phyloP scores from a whole-genome alignment of 2,329 filamentous ascomycete genomes.

The Colletotrichum navitas region DNA sequence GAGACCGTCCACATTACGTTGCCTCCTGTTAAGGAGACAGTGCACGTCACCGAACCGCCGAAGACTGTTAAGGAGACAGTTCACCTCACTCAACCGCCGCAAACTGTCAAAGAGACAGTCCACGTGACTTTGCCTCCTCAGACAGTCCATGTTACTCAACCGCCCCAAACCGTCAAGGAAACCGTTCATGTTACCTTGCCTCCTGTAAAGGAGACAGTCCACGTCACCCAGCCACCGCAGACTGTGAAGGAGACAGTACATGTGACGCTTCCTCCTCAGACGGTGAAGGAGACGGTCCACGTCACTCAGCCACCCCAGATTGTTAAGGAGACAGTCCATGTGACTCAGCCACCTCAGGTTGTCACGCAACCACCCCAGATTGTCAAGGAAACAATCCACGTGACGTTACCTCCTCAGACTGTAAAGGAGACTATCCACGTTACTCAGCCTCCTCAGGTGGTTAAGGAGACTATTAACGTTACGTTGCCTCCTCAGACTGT shows the following conservation, averaged over 20 bases:
- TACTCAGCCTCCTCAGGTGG: too few relatives aligned
- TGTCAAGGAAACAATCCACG: too few relatives aligned
- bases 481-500: too few relatives aligned
- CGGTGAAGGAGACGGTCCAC: slow-evolving; percentile 10
- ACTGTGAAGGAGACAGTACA: not conserved
- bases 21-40: slow-evolving; percentile 11
- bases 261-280: slow-evolving; percentile 11
- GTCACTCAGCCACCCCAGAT: slow-evolving; percentile 17
- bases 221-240: slow-evolving; percentile 15
- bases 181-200: slow-evolving; percentile 19
- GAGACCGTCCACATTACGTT: slow-evolving; percentile 18
- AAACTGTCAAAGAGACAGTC: slow-evolving; percentile 21
- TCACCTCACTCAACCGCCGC: slow-evolving; percentile 6
- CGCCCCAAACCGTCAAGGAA: slow-evolving; percentile 3
- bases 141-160: slow-evolving; percentile 17
- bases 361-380: not conserved
- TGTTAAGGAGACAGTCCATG: slow-evolving; percentile 17
- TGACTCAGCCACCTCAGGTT: slow-evolving; percentile 21
- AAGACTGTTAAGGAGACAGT: slow-evolving; percentile 17
- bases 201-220: slow-evolving; percentile 27
- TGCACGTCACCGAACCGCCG: slow-evolving; percentile 15
- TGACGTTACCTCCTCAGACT: too few relatives aligned
- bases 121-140: slow-evolving; percentile 13
- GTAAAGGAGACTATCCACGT: too few relatives aligned
- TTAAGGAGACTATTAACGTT: too few relatives aligned